phyloP scores from a whole-genome alignment of 2,329 filamentous ascomycete species.

The Exophiala alcalophila region DNA sequence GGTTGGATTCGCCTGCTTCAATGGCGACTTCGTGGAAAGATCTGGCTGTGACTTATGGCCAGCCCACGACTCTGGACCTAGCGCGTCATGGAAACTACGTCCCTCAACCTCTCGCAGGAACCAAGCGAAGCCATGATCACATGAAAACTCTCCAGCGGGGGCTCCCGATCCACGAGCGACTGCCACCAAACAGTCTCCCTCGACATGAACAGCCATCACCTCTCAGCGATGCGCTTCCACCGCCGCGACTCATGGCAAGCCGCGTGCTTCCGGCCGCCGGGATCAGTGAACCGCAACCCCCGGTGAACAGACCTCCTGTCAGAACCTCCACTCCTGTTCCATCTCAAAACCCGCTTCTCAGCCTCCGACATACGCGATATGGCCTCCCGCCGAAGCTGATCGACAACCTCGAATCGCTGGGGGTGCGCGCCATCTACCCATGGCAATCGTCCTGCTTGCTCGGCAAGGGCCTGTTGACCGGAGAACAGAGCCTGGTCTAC shows the following conservation, averaged over 20 bases:
- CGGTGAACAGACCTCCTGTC: conserved; percentile 1
- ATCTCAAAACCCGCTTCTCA: conserved; percentile 49
- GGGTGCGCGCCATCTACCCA: conserved; percentile 71
- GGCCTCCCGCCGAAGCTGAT: conserved; percentile 60
- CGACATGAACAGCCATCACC: conserved; percentile 1
- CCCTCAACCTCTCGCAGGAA: conserved; percentile 45
- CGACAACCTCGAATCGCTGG: conserved; percentile 61
- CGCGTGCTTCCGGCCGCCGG: conserved; percentile 6
- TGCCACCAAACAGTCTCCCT: background rate
- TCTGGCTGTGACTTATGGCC: conserved; percentile 49
- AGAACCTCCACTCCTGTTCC: conserved; percentile 34
- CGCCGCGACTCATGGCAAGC: conserved; percentile 16
- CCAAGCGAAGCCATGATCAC: conserved; percentile 45
- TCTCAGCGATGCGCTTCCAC: background rate
- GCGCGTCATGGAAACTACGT: conserved; percentile 42
- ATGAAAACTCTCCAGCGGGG: conserved; percentile 3
- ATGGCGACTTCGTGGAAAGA: conserved; percentile 18
- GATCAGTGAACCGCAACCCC: background rate
- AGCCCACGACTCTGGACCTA: conserved; percentile 48
- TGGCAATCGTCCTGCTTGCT: conserved; percentile 76
- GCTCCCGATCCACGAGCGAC: background rate
- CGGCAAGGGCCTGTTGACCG: conserved; percentile 62
- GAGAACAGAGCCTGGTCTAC: conserved; percentile 70
- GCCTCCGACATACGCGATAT: conserved; percentile 62
- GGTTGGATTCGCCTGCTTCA: no score